Base-by-base conservation (phyloP, 2,329 filamentous ascomycete genomes). In the Aspergillus quadrilineatus region DNA sequence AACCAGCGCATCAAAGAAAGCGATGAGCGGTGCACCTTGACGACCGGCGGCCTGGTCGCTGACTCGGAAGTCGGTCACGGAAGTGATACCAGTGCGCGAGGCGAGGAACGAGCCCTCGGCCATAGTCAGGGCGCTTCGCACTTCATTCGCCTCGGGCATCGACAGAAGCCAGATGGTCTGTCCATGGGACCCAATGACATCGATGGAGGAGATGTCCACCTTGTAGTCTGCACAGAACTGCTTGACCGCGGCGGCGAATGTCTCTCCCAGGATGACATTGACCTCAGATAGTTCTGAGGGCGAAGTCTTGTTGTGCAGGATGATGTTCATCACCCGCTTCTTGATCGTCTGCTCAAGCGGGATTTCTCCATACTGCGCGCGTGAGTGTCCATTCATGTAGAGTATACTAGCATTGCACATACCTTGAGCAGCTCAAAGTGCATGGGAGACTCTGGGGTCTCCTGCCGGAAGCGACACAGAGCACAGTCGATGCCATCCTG, bases 111-210 rank as follows among this genome's bases (percentile, higher is more conserved):
- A 74, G 15, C 82, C 83, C 65, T 86, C 84, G 14, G 79, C 82
- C 81, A 85, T 83, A 2, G 79, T 82, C 49, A 84, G 68, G 14
- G 80, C 78, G 41, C 77, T 79, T 74, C 75, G 30, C 7, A 73
- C 76, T 52, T 80, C 74, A 7, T 75, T 77, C 28, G 63, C 55
- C 50, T 79, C 75, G 0, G 82, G 80, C 80, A 83, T 82, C 52
- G 76, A 79, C 14, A 80, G 72, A 5, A 84, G 71, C 80, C 80
- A 85, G 60, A 83, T 82, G 8, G 82, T 85, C 69, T 85, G 82
- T 12, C 82, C 82, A 60, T 86, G 82, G 3, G 81, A 83, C 26
- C 82, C 82, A 22, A 53, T 26, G 17, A 53, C 50, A 2, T 53
- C 50, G 30, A 53, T 53, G 1, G 41, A 29, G 2, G 50, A 53